Conservation (phyloP, 352 stramenopile species). For the Phytophthora foliorum region DNA sequence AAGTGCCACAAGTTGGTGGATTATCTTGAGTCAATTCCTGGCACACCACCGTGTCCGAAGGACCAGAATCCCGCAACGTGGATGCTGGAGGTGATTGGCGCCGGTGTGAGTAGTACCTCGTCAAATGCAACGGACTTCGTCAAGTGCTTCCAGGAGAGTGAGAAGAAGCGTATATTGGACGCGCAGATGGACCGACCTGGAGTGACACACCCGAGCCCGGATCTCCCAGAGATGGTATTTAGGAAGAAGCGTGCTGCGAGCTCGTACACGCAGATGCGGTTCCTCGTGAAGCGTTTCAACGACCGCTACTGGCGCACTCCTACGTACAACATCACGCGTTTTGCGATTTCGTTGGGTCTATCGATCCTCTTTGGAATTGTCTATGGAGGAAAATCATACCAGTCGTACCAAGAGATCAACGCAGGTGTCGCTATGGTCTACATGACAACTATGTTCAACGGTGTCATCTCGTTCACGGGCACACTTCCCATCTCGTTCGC, state of each 20-base stretch:
- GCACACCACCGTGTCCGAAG: conserved; percentile 13
- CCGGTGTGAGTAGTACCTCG: conserved; percentile 27
- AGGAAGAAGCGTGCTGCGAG: conserved; percentile 35
- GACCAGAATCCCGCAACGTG: conserved; percentile 30
- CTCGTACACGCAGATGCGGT: conserved; percentile 25
- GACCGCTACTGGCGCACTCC: neutral
- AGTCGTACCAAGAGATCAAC: conserved; percentile 40
- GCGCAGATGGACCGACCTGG: conserved; percentile 20
- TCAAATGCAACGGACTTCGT: conserved; percentile 43
- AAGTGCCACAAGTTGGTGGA: conserved; percentile 48
- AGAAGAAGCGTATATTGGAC: conserved; percentile 14
- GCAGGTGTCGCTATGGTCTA: conserved; percentile 78
- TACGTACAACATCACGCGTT: conserved; percentile 23
- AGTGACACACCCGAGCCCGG: conserved; percentile 25
- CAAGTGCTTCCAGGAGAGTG: conserved; percentile 40
- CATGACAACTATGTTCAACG: conserved; percentile 79
- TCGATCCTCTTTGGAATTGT: conserved; percentile 54
- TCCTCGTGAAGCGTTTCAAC: conserved; percentile 34
- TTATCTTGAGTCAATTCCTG: conserved; percentile 64
- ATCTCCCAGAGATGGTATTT: conserved; percentile 37
- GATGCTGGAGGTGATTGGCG: conserved; percentile 39
- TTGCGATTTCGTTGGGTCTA: conserved; percentile 62
- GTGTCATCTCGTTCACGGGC: conserved; percentile 76
- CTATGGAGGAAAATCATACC: conserved; percentile 51
- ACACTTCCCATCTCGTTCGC: conserved; percentile 79